These are phyloP conservation scores for Neoboletus subvelutipes DNA, from an alignment of 768 basidiomycete genomes.

Conservation along the genomic window DNA sequence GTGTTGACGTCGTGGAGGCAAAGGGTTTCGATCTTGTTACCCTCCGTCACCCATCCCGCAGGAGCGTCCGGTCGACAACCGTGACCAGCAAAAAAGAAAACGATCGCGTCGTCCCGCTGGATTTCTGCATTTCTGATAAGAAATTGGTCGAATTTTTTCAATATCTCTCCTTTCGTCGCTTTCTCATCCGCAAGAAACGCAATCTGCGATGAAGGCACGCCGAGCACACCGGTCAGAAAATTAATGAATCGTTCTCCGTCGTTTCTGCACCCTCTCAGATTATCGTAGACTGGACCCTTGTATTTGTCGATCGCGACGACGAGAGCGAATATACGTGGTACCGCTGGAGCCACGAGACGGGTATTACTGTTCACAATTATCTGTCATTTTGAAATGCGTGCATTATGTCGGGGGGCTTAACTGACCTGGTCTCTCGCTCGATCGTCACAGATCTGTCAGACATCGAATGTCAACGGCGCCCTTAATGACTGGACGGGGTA, in stretches of 20 bases:
- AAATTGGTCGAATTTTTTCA: slow-evolving; percentile 8
- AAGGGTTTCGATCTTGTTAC: slow-evolving; percentile 13
- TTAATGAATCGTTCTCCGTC: slow-evolving; percentile 16
- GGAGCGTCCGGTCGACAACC: slow-evolving; percentile 11
- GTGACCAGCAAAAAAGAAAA: slow-evolving; percentile 23
- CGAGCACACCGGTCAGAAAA: slow-evolving; percentile 12
- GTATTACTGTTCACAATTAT: neutral
- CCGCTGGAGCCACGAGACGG: neutral
- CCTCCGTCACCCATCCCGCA: slow-evolving; percentile 19
- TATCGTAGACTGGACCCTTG: accelerated
- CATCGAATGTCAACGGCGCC: neutral
- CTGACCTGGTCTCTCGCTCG: slow-evolving; percentile 5
- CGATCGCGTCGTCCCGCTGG: slow-evolving; percentile 15
- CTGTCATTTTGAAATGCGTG: neutral
- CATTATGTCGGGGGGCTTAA: neutral
- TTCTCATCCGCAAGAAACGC: slow-evolving; percentile 13
- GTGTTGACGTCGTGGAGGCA: slow-evolving; percentile 14
- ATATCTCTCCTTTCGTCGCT: slow-evolving; percentile 12
- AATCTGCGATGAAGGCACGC: slow-evolving; percentile 13
- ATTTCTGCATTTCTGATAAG: slow-evolving; percentile 8
- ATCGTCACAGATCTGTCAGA: slow-evolving; percentile 5
- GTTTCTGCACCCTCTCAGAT: slow-evolving; percentile 19
- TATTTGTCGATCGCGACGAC: slow-evolving; percentile 18
- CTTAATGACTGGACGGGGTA: neutral
- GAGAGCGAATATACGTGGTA: slow-evolving; percentile 19